Conservation (phyloP, 1,284 basidiomycete species). For the Cryptococcus amylolentus region DNA sequence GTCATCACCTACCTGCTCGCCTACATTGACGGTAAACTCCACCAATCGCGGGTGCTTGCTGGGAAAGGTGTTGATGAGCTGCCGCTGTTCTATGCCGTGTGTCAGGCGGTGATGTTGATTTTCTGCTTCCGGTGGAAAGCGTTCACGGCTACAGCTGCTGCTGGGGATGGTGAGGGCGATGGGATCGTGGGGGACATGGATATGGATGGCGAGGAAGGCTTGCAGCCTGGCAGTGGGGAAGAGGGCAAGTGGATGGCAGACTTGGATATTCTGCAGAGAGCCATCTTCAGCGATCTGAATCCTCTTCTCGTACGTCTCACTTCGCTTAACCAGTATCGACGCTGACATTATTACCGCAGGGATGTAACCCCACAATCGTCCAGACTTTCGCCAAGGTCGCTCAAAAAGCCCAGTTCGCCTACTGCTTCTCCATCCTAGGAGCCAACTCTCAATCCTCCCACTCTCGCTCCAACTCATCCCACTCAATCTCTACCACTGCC, state of each 20-base stretch:
- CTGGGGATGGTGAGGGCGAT: conserved; percentile 19
- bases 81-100: conserved; percentile 83
- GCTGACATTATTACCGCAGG: conserved; percentile 49
- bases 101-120: conserved; percentile 90
- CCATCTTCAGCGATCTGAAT: conserved; percentile 78
- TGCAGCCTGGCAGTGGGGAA: conserved; percentile 29
- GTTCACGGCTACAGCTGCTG: conserved; percentile 15
- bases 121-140: conserved; percentile 95
- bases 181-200: conserved; percentile 63
- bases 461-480: conserved; percentile 21
- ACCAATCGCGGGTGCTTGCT: conserved; percentile 56
- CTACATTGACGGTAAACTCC: conserved; percentile 72
- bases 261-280: conserved; percentile 73
- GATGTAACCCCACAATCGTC: conserved; percentile 86
- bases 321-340: background rate
- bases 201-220: conserved; percentile 46
- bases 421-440: conserved; percentile 91
- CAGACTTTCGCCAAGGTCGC: conserved; percentile 92
- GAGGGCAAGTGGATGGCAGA: conserved; percentile 76
- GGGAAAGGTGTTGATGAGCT: conserved; percentile 32
- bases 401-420: conserved; percentile 85
- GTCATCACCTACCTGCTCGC: conserved; percentile 81
- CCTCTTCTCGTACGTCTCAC: conserved; percentile 69
- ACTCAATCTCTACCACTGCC: conserved; percentile 11
- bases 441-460: conserved; percentile 58